Evolutionary conservation across 208 protist species (phyloP).

Genomic region (Acanthamoeba divionensis): DNA sequence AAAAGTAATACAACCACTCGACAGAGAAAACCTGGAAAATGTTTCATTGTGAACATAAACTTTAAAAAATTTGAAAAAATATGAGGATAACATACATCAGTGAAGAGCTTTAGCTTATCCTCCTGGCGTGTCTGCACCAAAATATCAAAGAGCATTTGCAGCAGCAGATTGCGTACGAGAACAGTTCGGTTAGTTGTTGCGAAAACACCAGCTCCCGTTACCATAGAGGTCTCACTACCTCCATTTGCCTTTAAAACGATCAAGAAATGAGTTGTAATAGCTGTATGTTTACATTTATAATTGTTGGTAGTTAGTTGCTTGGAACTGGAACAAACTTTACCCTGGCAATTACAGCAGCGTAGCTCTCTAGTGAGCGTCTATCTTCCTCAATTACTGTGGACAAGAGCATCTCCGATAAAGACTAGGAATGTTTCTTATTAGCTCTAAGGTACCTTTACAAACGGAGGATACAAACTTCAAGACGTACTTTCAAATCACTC

Average conservation of each 20-base stretch:
- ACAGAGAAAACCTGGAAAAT: background rate
- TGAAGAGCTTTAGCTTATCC: background rate
- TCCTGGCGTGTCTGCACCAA: constrained; percentile 14
- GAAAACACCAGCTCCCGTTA: no score
- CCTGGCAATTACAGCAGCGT: background rate
- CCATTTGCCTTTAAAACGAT: no score
- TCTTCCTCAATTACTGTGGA: background rate
- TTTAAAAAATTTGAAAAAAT: background rate
- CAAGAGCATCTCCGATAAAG: constrained; percentile 13
- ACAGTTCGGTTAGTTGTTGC: background rate
- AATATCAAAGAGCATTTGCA: constrained; percentile 35
- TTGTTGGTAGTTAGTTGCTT: no score
- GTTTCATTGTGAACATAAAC: background rate
- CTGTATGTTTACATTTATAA: no score
- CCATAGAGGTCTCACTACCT: no score
- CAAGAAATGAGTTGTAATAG: no score
- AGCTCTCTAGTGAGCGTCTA: background rate
- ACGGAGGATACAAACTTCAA: no score
- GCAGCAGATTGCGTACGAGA: background rate
- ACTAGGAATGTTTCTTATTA: no score
- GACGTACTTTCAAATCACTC: background rate
- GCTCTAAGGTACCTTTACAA: no score
- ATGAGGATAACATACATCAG: background rate
- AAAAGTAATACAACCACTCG: constrained; percentile 42
- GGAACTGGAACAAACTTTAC: no score